Conservation (phyloP, 805 yeast species). For the Blastobotrys attinorum region DNA sequence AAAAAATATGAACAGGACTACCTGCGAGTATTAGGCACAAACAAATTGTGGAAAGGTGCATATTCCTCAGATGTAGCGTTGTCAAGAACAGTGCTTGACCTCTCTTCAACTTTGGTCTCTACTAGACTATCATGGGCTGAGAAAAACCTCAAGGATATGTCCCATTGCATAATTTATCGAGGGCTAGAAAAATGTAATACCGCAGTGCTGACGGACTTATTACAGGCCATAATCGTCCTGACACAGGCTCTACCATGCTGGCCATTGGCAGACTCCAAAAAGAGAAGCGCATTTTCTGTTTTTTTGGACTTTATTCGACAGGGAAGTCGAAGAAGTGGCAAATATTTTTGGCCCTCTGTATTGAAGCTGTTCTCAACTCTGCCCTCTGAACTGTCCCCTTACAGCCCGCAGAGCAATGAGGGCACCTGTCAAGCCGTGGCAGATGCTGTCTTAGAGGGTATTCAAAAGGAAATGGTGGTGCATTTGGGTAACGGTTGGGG, state of each 20-base stretch:
- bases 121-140: conserved; percentile 13
- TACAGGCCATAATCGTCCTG: conserved; percentile 33
- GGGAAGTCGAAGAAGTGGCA: conserved; percentile 12
- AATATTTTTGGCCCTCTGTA: conserved; percentile 17
- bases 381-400: conserved; percentile 13
- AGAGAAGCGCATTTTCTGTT: conserved; percentile 14
- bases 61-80: conserved; percentile 34
- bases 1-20: conserved; percentile 15
- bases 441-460: conserved; percentile 8
- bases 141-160: conserved; percentile 4
- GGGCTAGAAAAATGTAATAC: conserved; percentile 15
- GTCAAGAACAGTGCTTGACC: conserved; percentile 34
- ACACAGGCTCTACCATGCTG: conserved; percentile 36
- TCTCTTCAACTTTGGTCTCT: conserved; percentile 29
- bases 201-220: conserved; percentile 20
- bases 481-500: conserved; percentile 16
- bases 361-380: conserved; percentile 14
- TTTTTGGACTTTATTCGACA: conserved; percentile 11
- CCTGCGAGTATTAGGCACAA: conserved; percentile 33
- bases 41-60: conserved; percentile 40
- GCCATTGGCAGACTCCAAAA: conserved; percentile 14
- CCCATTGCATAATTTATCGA: conserved; percentile 14
- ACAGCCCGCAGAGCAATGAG: conserved; percentile 2
- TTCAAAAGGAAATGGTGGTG: conserved; percentile 10
- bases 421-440: conserved; percentile 5